Percentiles rank a stretch among this genome's conserved stretches.
phyloP scores from a whole-genome alignment of 768 basidiomycete species.

The Austroboletus festivus region DNA sequence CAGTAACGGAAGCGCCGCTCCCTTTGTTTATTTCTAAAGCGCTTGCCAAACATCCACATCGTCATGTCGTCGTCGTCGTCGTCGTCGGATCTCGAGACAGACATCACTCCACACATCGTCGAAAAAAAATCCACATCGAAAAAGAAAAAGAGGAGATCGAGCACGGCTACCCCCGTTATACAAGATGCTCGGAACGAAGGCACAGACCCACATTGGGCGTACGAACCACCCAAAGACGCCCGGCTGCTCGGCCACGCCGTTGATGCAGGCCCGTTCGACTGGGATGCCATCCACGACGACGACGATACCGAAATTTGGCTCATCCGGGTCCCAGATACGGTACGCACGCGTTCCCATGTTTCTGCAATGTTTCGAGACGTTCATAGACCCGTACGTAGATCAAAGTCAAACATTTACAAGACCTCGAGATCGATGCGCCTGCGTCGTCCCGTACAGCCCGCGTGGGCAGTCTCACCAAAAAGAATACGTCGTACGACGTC shows the following conservation, averaged over 20 bases:
- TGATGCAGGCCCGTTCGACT: constrained; percentile 57
- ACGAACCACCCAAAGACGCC: constrained; percentile 54
- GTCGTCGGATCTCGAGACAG: constrained; percentile 19
- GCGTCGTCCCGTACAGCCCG: constrained; percentile 38
- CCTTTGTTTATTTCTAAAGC: constrained; percentile 29
- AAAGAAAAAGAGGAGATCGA: constrained; percentile 11
- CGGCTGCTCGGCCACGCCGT: constrained; percentile 43
- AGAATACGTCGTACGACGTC: constrained; percentile 56
- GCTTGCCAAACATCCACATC: constrained; percentile 27
- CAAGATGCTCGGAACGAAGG: constrained; percentile 49
- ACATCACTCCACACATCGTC: constrained; percentile 5
- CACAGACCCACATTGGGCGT: constrained; percentile 54
- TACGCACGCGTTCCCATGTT: constrained; percentile 35
- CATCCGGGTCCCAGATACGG: constrained; percentile 64
- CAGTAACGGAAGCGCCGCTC: no score
- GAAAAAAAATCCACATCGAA: constrained; percentile 7
- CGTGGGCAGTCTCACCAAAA: constrained; percentile 51
- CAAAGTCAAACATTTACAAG: constrained; percentile 61
- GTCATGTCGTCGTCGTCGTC: not conserved
- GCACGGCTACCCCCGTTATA: constrained; percentile 1
- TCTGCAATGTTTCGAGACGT: not conserved
- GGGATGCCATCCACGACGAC: constrained; percentile 58
- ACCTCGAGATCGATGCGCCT: constrained; percentile 45
- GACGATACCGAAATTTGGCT: constrained; percentile 67
- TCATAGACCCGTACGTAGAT: constrained; percentile 39